Conservation (phyloP, 1,284 basidiomycete species). For the Stygiomarasmius scandens region DNA sequence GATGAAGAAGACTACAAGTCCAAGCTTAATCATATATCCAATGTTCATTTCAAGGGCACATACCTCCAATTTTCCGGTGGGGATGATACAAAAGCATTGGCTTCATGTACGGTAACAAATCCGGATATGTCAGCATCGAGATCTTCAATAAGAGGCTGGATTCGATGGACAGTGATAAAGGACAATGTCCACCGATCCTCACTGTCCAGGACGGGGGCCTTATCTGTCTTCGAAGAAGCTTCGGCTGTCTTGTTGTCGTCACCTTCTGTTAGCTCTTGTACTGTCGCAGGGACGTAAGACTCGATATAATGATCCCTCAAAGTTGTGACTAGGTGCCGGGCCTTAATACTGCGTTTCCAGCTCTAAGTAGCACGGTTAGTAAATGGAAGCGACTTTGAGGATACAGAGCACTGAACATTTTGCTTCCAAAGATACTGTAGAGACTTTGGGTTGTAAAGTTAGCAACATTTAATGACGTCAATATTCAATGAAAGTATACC, state of each 20-base stretch:
- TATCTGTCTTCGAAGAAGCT: neutral
- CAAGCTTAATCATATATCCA: too few relatives aligned
- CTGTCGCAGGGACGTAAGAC: conserved; percentile 8
- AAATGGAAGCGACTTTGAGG: neutral
- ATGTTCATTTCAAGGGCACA: too few relatives aligned
- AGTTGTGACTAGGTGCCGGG: conserved; percentile 29
- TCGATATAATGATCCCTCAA: conserved; percentile 29
- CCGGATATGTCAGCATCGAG: conserved; percentile 34
- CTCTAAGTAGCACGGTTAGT: conserved; percentile 8
- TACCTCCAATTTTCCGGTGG: conserved; percentile 33
- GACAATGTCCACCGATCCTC: conserved; percentile 17
- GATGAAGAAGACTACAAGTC: too few relatives aligned
- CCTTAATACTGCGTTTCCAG: conserved; percentile 31
- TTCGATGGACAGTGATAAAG: conserved; percentile 15
- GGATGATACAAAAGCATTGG: conserved; percentile 29
- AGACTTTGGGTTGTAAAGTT: neutral
- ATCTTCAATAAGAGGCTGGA: conserved; percentile 23
- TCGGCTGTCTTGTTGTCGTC: neutral
- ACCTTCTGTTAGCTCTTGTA: neutral
- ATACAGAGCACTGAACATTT: conserved; percentile 17
- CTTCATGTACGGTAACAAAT: conserved; percentile 33
- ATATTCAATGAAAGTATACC: neutral
- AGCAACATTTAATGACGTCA: neutral
- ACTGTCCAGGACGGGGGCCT: neutral
- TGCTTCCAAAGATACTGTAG: conserved; percentile 14